phyloP scores from a whole-genome alignment of 768 basidiomycete species.

The Auriscalpium orientale region DNA sequence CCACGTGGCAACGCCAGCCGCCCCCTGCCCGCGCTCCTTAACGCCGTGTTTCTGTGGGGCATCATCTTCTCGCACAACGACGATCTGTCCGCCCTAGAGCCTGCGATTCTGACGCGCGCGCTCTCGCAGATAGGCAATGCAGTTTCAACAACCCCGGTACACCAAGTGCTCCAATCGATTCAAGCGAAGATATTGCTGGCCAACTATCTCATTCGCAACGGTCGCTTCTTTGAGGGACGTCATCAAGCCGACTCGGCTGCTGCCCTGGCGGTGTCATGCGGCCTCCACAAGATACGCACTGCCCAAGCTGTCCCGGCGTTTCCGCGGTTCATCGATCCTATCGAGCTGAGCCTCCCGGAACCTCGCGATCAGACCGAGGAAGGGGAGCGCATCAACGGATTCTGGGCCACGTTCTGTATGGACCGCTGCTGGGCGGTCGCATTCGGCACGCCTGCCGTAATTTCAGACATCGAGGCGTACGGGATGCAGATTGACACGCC shows the following conservation, averaged over 20 bases:
- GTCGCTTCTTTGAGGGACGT: slow-evolving; percentile 23
- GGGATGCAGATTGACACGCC: slow-evolving; percentile 30
- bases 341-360: slow-evolving; percentile 27
- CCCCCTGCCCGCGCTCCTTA: slow-evolving; percentile 33
- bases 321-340: slow-evolving; percentile 10
- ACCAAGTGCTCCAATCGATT: slow-evolving; percentile 27
- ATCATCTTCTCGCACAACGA: slow-evolving; percentile 20
- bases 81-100: slow-evolving; percentile 20
- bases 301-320: slow-evolving; percentile 8
- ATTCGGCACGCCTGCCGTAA: slow-evolving; percentile 43
- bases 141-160: slow-evolving; percentile 24
- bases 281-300: slow-evolving; percentile 21
- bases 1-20: slow-evolving; percentile 22
- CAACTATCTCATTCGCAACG: slow-evolving; percentile 21
- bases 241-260: slow-evolving; percentile 25
- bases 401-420: slow-evolving; percentile 55
- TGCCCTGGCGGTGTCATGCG: slow-evolving; percentile 22
- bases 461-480: slow-evolving; percentile 45
- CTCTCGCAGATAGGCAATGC: slow-evolving; percentile 41
- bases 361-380: slow-evolving; percentile 44
- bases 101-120: slow-evolving; percentile 38
- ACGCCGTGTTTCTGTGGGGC: slow-evolving; percentile 31
- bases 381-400: slow-evolving; percentile 58
- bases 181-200: slow-evolving; percentile 28
- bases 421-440: slow-evolving; percentile 51